These are phyloP conservation scores for Plasmodium berghei DNA, from an alignment of 169 alveolate species.

Conservation along the genomic window DNA sequence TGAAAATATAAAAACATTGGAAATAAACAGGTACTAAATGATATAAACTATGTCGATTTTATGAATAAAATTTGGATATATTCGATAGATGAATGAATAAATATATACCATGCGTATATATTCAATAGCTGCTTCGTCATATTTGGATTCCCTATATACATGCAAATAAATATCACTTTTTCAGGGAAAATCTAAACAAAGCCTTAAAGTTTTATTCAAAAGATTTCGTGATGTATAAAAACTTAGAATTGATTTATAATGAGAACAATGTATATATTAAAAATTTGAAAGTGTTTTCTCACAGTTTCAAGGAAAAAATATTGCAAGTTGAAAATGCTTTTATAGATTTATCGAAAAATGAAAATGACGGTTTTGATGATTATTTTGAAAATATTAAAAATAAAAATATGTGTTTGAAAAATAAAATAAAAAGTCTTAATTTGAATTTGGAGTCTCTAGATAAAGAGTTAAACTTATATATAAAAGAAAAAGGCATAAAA, in stretches of 20 bases:
- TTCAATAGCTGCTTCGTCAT: no score
- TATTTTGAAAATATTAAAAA: conserved; percentile 61
- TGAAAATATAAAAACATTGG: conserved; percentile 29
- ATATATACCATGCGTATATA: no score
- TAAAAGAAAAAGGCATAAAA: conserved; percentile 18
- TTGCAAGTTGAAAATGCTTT: conserved; percentile 38
- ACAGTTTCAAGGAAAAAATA: conserved; percentile 57
- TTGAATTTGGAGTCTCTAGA: conserved; percentile 35
- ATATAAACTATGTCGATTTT: not conserved
- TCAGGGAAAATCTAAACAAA: conserved; percentile 36
- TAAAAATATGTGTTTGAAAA: conserved; percentile 33
- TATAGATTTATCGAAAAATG: conserved; percentile 22
- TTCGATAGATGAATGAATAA: no score
- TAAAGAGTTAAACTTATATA: conserved; percentile 32
- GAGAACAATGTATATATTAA: conserved; percentile 49
- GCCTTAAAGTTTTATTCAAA: conserved; percentile 66
- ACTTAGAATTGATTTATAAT: conserved; percentile 64
- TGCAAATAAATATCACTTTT: not conserved
- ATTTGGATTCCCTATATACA: not conserved
- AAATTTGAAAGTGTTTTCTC: conserved; percentile 55
- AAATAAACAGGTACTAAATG: conserved; percentile 32
- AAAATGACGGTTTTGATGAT: conserved; percentile 23
- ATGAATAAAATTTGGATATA: no score
- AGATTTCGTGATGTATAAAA: conserved; percentile 58
- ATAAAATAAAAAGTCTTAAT: conserved; percentile 41